Percentiles rank a stretch among this genome's conserved stretches.
phyloP scores from a whole-genome alignment of 495 filamentous ascomycete species.

The Xylaria telfairii region DNA sequence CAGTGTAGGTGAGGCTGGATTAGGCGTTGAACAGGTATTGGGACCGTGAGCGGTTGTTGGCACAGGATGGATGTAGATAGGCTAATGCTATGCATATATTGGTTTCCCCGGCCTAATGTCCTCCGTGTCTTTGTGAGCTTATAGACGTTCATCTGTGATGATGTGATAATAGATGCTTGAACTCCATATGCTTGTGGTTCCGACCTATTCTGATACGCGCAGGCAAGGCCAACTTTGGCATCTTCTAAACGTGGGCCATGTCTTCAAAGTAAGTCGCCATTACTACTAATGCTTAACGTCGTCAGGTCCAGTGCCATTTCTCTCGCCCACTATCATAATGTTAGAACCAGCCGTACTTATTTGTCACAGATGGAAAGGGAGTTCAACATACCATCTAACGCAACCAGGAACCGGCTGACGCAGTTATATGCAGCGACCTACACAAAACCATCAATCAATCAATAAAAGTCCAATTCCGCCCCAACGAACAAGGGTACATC shows the following conservation, averaged over 20 bases:
- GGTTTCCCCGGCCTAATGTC: background rate
- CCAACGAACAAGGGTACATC: background rate
- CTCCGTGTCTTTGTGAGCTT: too few species aligned
- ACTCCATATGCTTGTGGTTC: background rate
- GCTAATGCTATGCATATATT: constrained; percentile 7
- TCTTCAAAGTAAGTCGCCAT: constrained; percentile 29
- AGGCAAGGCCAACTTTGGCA: background rate
- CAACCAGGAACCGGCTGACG: constrained; percentile 84
- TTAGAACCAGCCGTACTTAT: constrained; percentile 14
- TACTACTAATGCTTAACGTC: constrained; percentile 22
- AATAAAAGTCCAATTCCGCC: background rate
- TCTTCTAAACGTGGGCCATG: background rate
- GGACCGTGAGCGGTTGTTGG: background rate
- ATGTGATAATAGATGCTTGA: background rate
- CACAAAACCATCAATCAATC: too few species aligned
- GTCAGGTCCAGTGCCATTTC: constrained; percentile 52
- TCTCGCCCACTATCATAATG: constrained; percentile 53
- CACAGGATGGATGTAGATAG: background rate
- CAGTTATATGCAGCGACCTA: constrained; percentile 81
- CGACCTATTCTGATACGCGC: background rate
- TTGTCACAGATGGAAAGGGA: background rate
- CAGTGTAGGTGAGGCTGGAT: background rate
- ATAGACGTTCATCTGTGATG: background rate
- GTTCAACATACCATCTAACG: constrained; percentile 69
- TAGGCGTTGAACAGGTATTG: background rate